phyloP scores from a whole-genome alignment of 75 land plant genomes.

The Cunninghamia lanceolata region DNA sequence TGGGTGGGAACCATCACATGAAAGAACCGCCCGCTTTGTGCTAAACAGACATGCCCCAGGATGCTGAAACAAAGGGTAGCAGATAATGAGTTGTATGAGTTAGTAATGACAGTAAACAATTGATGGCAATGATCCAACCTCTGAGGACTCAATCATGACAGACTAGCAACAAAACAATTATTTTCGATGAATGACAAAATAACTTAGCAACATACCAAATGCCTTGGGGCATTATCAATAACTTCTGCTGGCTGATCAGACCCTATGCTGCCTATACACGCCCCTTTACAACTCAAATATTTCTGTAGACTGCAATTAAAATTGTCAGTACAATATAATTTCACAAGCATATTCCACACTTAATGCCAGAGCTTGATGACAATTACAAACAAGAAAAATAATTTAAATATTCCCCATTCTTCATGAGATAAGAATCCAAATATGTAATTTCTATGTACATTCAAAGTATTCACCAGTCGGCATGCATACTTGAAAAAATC shows the following conservation, averaged over 20 bases:
- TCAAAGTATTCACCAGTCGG: background rate
- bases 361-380: background rate
- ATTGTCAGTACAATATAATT: background rate
- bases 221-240: slow-evolving; percentile 65
- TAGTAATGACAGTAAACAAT: no score
- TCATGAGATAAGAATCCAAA: background rate
- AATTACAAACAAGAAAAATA: background rate
- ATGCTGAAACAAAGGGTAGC: slow-evolving; percentile 40
- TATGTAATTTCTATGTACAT: background rate
- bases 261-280: slow-evolving; percentile 67
- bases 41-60: slow-evolving; percentile 82
- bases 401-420: background rate
- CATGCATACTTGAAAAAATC: background rate
- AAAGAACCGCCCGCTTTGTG: slow-evolving; percentile 32
- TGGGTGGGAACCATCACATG: slow-evolving; percentile 79
- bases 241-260: slow-evolving; percentile 91
- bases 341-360: background rate
- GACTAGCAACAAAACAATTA: background rate
- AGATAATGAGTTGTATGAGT: background rate
- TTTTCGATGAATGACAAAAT: background rate
- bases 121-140: background rate
- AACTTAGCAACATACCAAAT: slow-evolving; percentile 47
- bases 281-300: slow-evolving; percentile 72
- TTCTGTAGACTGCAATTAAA: slow-evolving; percentile 60
- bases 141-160: background rate